These are phyloP conservation scores for Microdochium trichocladiopsis DNA, from an alignment of 2,329 filamentous ascomycete genomes.

Conservation along the genomic window DNA sequence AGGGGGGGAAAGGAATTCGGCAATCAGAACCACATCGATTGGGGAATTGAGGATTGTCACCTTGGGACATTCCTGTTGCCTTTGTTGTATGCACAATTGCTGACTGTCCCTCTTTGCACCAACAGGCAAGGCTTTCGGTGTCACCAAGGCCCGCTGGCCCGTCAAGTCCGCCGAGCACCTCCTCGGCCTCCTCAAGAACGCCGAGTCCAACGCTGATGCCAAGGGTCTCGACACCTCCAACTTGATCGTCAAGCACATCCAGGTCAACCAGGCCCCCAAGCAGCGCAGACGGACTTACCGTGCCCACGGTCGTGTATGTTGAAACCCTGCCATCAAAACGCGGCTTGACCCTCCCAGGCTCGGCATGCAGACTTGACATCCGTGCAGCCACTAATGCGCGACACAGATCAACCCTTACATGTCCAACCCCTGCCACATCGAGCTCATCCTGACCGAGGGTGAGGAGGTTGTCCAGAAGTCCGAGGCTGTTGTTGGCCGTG, in stretches of 20 bases:
- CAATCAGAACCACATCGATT: background rate
- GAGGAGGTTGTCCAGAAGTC: slow-evolving; percentile 95
- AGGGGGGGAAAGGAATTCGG: background rate
- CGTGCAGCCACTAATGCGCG: slow-evolving; percentile 16
- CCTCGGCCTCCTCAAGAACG: slow-evolving; percentile 94
- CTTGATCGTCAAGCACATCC: slow-evolving; percentile 99
- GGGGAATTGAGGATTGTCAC: too few species aligned
- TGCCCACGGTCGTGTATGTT: slow-evolving; percentile 98
- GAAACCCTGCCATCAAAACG: background rate
- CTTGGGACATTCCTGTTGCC: too few species aligned
- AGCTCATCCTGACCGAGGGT: slow-evolving; percentile 97
- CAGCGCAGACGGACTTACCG: slow-evolving; percentile 99
- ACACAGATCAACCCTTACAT: slow-evolving; percentile 98
- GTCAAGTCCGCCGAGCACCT: slow-evolving; percentile 99
- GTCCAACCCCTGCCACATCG: slow-evolving; percentile 99
- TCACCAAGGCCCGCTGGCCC: slow-evolving; percentile 97
- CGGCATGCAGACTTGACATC: background rate
- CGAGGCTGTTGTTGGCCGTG: slow-evolving; percentile 57
- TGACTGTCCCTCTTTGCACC: slow-evolving; percentile 8
- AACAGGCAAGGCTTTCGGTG: slow-evolving; percentile 96
- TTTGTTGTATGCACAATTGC: too few species aligned
- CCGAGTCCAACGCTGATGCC: slow-evolving; percentile 92
- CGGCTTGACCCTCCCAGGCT: background rate
- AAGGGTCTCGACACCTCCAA: slow-evolving; percentile 97
- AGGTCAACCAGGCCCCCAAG: slow-evolving; percentile 99